Percentiles rank a stretch among this genome's conserved stretches.
These are phyloP conservation scores for Aspergillus pseudoterreus DNA, from an alignment of 2,329 filamentous ascomycete species.

Conservation along the genomic window DNA sequence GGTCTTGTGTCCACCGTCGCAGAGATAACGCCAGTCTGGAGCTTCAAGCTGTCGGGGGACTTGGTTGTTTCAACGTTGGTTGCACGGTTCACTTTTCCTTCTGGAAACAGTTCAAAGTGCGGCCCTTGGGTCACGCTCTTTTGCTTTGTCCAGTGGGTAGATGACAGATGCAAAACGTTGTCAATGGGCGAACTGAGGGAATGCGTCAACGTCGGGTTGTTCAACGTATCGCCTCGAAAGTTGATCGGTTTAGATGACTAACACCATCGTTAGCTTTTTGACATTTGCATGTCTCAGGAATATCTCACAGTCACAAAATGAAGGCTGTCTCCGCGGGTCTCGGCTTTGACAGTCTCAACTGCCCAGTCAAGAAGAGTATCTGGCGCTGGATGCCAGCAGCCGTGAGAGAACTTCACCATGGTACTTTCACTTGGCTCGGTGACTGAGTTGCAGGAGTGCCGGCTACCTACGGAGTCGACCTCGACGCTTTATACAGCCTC, in stretches of 20 bases:
- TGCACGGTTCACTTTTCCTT: background rate
- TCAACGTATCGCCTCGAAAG: conserved; percentile 8
- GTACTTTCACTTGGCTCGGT: background rate
- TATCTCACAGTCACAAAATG: conserved; percentile 6
- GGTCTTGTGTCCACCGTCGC: conserved; percentile 5
- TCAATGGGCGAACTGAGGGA: conserved; percentile 5
- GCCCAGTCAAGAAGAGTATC: conserved; percentile 10
- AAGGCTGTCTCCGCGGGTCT: conserved; percentile 4
- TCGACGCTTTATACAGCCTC: too few relatives aligned
- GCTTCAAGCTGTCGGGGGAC: background rate
- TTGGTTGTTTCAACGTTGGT: conserved; percentile 1
- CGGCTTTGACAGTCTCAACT: conserved; percentile 5
- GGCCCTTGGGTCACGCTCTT: conserved; percentile 7
- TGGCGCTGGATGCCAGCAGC: conserved; percentile 8
- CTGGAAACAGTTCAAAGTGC: conserved; percentile 7
- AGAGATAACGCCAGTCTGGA: background rate
- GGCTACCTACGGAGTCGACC: too few relatives aligned
- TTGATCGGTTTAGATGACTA: conserved; percentile 7
- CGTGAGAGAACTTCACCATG: conserved; percentile 9
- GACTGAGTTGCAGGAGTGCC: background rate
- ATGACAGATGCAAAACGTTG: conserved; percentile 5
- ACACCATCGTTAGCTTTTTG: background rate
- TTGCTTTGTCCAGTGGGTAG: conserved; percentile 6
- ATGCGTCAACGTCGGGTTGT: conserved; percentile 7
- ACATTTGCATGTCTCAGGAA: background rate